Conservation (phyloP, 208 protist genomes). For the Phytomonas sp. region DNA sequence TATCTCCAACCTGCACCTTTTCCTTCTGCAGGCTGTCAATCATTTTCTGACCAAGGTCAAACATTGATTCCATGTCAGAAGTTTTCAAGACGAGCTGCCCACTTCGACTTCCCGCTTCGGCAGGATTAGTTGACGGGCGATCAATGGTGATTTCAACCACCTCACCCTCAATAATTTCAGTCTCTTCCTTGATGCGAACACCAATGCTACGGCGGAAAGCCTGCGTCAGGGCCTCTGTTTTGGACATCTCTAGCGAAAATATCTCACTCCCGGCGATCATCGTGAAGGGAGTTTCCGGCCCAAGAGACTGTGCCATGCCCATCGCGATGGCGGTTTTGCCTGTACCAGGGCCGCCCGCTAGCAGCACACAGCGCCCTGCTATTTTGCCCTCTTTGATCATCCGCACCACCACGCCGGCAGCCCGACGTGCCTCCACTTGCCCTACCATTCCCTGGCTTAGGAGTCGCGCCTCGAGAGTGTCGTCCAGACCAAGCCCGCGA, state of each 20-base stretch:
- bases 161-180: slow-evolving; percentile 99
- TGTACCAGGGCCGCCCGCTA: slow-evolving; percentile 96
- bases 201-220: slow-evolving; percentile 98
- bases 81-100: slow-evolving; percentile 99
- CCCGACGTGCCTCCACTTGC: slow-evolving; percentile 91
- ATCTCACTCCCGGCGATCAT: slow-evolving; percentile 99
- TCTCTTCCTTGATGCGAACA: slow-evolving; percentile 99
- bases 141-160: slow-evolving; percentile 99
- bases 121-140: slow-evolving; percentile 90
- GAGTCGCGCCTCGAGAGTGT: slow-evolving; percentile 92
- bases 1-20: slow-evolving; percentile 97
- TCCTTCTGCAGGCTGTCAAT: slow-evolving; percentile 99
- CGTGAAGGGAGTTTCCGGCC: slow-evolving; percentile 98
- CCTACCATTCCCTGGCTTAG: slow-evolving; percentile 98
- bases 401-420: slow-evolving; percentile 88
- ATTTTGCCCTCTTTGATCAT: slow-evolving; percentile 99
- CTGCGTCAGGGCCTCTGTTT: slow-evolving; percentile 99
- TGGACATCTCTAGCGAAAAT: slow-evolving; percentile 99
- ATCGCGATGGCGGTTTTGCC: slow-evolving; percentile 99
- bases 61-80: slow-evolving; percentile 99
- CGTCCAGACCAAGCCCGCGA: slow-evolving; percentile 98
- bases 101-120: slow-evolving; percentile 85
- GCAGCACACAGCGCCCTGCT: slow-evolving; percentile 98
- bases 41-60: slow-evolving; percentile 99
- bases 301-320: slow-evolving; percentile 98